Conservation (phyloP, 495 filamentous ascomycete genomes). For the Lepraria neglecta region DNA sequence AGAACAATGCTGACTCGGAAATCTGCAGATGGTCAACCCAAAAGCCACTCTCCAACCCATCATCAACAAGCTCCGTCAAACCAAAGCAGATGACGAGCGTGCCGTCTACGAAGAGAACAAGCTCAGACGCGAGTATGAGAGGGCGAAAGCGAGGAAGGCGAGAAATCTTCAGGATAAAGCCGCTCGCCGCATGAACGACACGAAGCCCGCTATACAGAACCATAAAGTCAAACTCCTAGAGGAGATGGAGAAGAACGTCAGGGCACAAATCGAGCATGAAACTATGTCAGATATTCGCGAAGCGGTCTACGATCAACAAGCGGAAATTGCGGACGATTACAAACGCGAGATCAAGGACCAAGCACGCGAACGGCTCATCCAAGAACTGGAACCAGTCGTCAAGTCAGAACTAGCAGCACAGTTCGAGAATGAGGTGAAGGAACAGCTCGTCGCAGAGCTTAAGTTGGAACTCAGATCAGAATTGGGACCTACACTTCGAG, state of each 20-base stretch:
- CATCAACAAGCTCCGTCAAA: constrained; percentile 16
- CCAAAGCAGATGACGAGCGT: constrained; percentile 17
- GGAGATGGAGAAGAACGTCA: constrained; percentile 12
- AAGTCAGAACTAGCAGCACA: constrained; percentile 6
- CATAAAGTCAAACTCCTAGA: constrained; percentile 18
- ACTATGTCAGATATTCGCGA: constrained; percentile 14
- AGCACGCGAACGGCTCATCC: constrained; percentile 3
- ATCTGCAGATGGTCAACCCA: background rate
- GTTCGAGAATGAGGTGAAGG: constrained; percentile 2
- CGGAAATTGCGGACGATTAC: constrained; percentile 1
- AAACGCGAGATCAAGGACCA: constrained; percentile 7
- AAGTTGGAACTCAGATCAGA: background rate
- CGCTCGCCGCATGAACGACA: constrained; percentile 9
- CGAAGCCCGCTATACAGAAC: constrained; percentile 7
- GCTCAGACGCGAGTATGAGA: no score
- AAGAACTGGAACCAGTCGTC: constrained; percentile 5
- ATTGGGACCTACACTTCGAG: constrained; percentile 9
- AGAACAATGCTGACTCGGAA: no score
- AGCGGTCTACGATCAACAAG: constrained; percentile 16
- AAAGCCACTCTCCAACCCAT: constrained; percentile 11
- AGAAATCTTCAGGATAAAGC: constrained; percentile 8
- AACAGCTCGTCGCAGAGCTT: constrained; percentile 10
- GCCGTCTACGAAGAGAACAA: constrained; percentile 8
- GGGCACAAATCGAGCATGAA: constrained; percentile 17
- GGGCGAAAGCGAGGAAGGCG: background rate